Evolutionary conservation across 2,329 filamentous ascomycete species (phyloP), one percentile per base, ranked within the genome.

Genomic region (Aspergillus intermedius): DNA sequence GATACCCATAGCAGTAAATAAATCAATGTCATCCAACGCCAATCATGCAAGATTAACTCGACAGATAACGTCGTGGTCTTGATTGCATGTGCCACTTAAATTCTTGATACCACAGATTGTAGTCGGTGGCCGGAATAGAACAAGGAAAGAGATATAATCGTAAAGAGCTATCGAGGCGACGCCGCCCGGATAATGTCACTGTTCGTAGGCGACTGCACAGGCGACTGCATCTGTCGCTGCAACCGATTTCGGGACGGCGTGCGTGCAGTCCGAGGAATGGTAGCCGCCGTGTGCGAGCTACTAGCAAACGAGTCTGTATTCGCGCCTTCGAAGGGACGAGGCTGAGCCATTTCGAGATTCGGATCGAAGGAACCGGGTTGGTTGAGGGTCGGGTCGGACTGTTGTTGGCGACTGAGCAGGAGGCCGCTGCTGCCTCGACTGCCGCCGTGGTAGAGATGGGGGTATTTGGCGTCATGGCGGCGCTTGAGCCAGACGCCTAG

Each of bases 401-500:
- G 37, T 22, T 54, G 46, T 49, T 49, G 15, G 52, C 54, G 53
- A 51, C 45, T 48, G 19, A 49, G 45, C 35, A 65, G 44, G 5
- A 58, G 42, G 17, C 58, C 54, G 42, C 59, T 60, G 42, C 58
- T 59, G 48, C 50, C 58, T 22, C 48, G 53, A 23, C 46, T 47
- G 21, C 50, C 48, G 47, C 50, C 56, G 45, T 64, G 60, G 49
- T 68, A 68, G 19, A 67, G 60, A 34, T 54, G 51, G 1, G 70
- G 61, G 52, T 61, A 62, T 70, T 82, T 86, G 54, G 81, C 81
- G 54, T 88, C 75, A 68, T 91, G 86, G 56, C 85, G 83, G 49
- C 83, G 82, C 56, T 88, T 86, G 71, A 88, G 81, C 66, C 86
- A 79, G 61, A 83, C 81, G 35, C 84, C 85, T 15, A 80, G 76